Base-by-base conservation (phyloP, 1,284 basidiomycete species). In the Cryptococcus sp. region DNA sequence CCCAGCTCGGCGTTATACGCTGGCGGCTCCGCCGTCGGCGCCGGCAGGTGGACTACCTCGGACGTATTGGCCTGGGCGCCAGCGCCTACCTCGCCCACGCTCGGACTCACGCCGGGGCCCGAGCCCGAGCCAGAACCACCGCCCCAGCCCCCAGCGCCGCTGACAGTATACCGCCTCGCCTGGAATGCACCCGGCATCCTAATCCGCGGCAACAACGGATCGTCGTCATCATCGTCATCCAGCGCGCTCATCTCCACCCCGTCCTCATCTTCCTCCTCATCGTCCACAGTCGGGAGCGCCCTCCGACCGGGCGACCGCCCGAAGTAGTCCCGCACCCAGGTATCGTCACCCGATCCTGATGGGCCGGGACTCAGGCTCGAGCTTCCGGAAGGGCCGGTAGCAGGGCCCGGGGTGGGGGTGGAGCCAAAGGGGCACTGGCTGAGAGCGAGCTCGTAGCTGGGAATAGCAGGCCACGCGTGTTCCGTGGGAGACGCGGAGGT, bases 1-100 rank as follows among this genome's bases (percentile, higher is more conserved):
- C 56, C 63, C 16, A 71, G 52, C 38, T 66, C 57, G 20, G 70
- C 59, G 18, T 64, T 65, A 42, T 71, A 71, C 11, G 56, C 61
- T 5, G 70, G 70, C 12, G 66, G 62, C 28, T 50, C 53, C 18
- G 59, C 50, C 3, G 61, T 40, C 3, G 62, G 61, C 2, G 61
- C 53, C 9, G 62, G 64, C 18, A 62, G 39, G 21, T 67, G 65
- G 21, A 67, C 39, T 33, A 40, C 23, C 12, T 23, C 18, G 42
- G n/a, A n/a, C n/a, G n/a, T n/a, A n/a, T n/a, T n/a, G n/a, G n/a
- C n/a, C n/a, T n/a, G n/a, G n/a, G n/a, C n/a, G n/a, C n/a, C n/a
- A n/a, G n/a, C n/a, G n/a, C n/a, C n/a, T n/a, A n/a, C n/a, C n/a
- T n/a, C n/a, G n/a, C n/a, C n/a, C n/a, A n/a, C n/a, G n/a, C n/a